These are phyloP conservation scores for Beauveria rudraprayagi DNA, from an alignment of 2,329 filamentous ascomycete genomes.

Conservation along the genomic window DNA sequence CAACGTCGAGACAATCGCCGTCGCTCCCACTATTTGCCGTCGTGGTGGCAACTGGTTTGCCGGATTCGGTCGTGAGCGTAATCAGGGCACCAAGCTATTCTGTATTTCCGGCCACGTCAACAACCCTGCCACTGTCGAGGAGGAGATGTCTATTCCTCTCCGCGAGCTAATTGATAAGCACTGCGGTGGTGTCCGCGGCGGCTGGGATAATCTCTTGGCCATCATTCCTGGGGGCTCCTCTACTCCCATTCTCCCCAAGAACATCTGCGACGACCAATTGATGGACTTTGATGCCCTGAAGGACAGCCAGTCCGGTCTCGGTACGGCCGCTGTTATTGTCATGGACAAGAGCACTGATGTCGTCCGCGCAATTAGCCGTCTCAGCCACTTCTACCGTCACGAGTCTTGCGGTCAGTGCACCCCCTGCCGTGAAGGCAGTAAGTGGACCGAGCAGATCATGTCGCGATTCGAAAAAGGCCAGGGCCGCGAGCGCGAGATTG, in stretches of 20 bases:
- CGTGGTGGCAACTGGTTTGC: slow-evolving; percentile 92
- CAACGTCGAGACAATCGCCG: slow-evolving; percentile 95
- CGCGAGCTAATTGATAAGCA: slow-evolving; percentile 96
- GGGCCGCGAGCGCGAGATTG: slow-evolving; percentile 85
- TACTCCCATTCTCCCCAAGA: slow-evolving; percentile 88
- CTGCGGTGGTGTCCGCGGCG: slow-evolving; percentile 91
- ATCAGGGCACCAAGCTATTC: slow-evolving; percentile 95
- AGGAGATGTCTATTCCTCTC: slow-evolving; percentile 98
- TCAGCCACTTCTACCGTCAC: slow-evolving; percentile 96
- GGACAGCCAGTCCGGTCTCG: slow-evolving; percentile 93
- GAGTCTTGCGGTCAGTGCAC: slow-evolving; percentile 98
- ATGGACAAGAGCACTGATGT: slow-evolving; percentile 99
- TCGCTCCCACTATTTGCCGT: slow-evolving; percentile 90
- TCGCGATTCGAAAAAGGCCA: slow-evolving; percentile 86
- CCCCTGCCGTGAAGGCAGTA: slow-evolving; percentile 96
- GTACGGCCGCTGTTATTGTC: slow-evolving; percentile 95
- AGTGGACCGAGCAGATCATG: slow-evolving; percentile 99
- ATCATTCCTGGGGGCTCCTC: slow-evolving; percentile 95
- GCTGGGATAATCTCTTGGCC: slow-evolving; percentile 95
- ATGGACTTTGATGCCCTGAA: slow-evolving; percentile 99
- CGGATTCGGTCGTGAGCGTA: slow-evolving; percentile 87
- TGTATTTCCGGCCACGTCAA: slow-evolving; percentile 99
- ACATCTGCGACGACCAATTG: slow-evolving; percentile 83
- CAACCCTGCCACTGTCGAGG: slow-evolving; percentile 95
- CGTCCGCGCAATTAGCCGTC: slow-evolving; percentile 83